These are phyloP conservation scores for Cymbopogon flexuosus DNA, from an alignment of 202 grass and related monocot genomes.

Conservation along the genomic window DNA sequence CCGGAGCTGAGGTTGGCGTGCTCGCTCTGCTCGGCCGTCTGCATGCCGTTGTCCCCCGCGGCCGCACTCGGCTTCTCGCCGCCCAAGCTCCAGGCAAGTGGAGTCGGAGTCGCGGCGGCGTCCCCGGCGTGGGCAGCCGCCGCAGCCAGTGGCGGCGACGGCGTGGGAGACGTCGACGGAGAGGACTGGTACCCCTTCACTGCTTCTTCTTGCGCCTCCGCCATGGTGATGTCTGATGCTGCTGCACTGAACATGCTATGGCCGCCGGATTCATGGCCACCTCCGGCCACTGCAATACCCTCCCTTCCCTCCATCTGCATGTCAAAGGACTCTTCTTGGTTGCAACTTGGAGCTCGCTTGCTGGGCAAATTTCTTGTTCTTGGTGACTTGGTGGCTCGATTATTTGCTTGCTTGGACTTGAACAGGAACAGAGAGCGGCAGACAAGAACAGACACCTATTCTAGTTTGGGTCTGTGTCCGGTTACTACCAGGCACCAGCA, in stretches of 20 bases:
- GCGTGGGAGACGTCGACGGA: slow-evolving; percentile 57
- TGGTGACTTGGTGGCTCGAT: background rate
- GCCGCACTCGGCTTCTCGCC: slow-evolving; percentile 30
- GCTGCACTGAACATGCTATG: slow-evolving; percentile 24
- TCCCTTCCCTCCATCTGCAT: slow-evolving; percentile 52
- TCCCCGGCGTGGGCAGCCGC: slow-evolving; percentile 7
- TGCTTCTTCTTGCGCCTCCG: slow-evolving; percentile 30
- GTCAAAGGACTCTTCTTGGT: slow-evolving; percentile 4
- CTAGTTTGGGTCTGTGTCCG: slow-evolving; percentile 38
- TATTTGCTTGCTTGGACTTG: background rate
- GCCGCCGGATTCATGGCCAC: slow-evolving; percentile 38
- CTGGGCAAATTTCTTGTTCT: background rate
- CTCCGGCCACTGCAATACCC: slow-evolving; percentile 33
- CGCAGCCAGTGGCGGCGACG: slow-evolving; percentile 33
- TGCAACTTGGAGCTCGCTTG: background rate
- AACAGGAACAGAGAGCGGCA: slow-evolving; percentile 32
- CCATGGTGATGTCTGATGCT: slow-evolving; percentile 14
- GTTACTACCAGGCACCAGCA: slow-evolving; percentile 25
- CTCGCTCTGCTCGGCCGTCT: slow-evolving; percentile 25
- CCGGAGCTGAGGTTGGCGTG: slow-evolving; percentile 43
- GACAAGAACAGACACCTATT: slow-evolving; percentile 30
- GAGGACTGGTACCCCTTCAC: slow-evolving; percentile 45
- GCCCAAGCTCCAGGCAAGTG: slow-evolving; percentile 26
- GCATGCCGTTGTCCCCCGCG: slow-evolving; percentile 29
- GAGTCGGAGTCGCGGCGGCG: background rate